Evolutionary conservation across 352 stramenopile genomes (phyloP).

Genomic region (Phytophthora multivora): DNA sequence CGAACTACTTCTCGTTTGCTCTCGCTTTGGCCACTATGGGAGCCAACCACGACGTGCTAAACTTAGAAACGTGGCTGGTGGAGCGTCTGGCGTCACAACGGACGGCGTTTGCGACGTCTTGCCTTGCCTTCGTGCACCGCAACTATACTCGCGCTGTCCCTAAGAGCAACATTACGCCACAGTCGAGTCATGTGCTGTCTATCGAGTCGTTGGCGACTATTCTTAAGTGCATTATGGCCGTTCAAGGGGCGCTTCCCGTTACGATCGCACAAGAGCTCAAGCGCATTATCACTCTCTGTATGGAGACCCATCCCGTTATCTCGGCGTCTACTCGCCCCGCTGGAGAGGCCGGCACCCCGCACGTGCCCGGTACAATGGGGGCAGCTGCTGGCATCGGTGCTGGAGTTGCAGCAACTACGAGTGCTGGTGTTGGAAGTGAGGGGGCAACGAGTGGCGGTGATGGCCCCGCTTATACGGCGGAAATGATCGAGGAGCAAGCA

Average conservation of each 20-base stretch:
- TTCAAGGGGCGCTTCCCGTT: slow-evolving; percentile 69
- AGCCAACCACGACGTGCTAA: slow-evolving; percentile 87
- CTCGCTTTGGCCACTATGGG: slow-evolving; percentile 82
- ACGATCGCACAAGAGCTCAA: slow-evolving; percentile 83
- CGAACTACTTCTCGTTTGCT: slow-evolving; percentile 90
- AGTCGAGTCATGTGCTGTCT: slow-evolving; percentile 80
- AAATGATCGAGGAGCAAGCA: slow-evolving; percentile 98
- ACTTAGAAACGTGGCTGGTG: slow-evolving; percentile 82
- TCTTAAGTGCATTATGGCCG: slow-evolving; percentile 82
- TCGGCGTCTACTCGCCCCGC: slow-evolving; percentile 61
- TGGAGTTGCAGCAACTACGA: slow-evolving; percentile 10
- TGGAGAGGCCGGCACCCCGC: slow-evolving; percentile 36
- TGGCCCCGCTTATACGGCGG: slow-evolving; percentile 69
- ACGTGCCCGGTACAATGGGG: slow-evolving; percentile 14
- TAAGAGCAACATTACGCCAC: slow-evolving; percentile 80
- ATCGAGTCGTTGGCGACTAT: slow-evolving; percentile 86
- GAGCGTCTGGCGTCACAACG: slow-evolving; percentile 79
- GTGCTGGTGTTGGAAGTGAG: slow-evolving; percentile 22
- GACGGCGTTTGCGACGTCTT: slow-evolving; percentile 86
- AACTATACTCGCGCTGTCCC: slow-evolving; percentile 84
- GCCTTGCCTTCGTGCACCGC: slow-evolving; percentile 84
- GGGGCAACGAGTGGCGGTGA: slow-evolving; percentile 26
- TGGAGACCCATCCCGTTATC: slow-evolving; percentile 85
- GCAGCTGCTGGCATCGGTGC: slow-evolving; percentile 16
- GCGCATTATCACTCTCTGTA: slow-evolving; percentile 80